These are phyloP conservation scores for Xylaria cubensis DNA, from an alignment of 495 filamentous ascomycete species.

Conservation along the genomic window DNA sequence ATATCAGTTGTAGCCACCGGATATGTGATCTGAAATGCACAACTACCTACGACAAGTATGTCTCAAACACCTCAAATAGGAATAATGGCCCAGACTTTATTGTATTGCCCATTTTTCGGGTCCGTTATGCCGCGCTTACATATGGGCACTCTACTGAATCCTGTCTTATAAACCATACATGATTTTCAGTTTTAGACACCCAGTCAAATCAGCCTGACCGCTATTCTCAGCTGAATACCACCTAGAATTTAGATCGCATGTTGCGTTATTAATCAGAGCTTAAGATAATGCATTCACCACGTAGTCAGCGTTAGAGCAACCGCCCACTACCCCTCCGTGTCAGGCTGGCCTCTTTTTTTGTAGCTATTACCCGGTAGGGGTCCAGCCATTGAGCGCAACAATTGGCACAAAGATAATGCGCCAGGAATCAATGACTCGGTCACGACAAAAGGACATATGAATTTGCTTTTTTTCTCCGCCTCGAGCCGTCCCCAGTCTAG, in stretches of 20 bases:
- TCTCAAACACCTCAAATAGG: not conserved
- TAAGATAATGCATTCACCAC: not conserved
- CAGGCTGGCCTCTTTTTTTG: not conserved
- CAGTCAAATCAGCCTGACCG: conserved; percentile 1
- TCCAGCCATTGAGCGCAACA: not conserved
- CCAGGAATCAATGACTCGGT: not conserved
- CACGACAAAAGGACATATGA: not conserved
- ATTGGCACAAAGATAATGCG: not conserved
- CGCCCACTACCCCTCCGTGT: not conserved
- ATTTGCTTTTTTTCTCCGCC: conserved; percentile 20
- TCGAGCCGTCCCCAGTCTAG: conserved; percentile 6
- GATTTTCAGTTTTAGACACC: not conserved
- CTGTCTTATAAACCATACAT: not conserved
- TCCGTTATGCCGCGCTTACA: not conserved
- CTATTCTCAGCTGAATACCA: not conserved
- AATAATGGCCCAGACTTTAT: not conserved
- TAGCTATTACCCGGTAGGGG: not conserved
- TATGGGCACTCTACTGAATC: not conserved
- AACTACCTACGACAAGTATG: not conserved
- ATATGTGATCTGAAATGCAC: not conserved
- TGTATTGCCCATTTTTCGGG: not conserved
- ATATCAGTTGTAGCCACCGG: not conserved
- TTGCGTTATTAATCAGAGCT: not conserved
- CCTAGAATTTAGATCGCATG: not conserved
- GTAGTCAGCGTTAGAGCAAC: not conserved